Percentiles rank a stretch among this genome's conserved stretches.
Evolutionary conservation across 164 flowering plant genomes (phyloP).

Genomic region (Chimonanthus praecox): DNA sequence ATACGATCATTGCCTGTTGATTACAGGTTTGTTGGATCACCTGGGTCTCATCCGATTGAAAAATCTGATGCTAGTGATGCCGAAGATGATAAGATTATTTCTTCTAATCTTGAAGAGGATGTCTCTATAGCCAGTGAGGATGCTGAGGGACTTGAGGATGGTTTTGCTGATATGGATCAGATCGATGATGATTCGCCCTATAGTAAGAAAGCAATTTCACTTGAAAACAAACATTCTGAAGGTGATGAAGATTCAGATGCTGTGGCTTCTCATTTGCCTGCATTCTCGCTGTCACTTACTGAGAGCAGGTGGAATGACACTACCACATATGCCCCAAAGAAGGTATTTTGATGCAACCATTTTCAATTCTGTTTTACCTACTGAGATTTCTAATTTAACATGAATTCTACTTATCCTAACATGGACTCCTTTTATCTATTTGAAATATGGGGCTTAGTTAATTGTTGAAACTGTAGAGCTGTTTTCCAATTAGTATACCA

Average conservation of each 20-base stretch:
- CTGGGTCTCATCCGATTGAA: conserved; percentile 9
- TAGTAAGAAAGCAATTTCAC: conserved; percentile 19
- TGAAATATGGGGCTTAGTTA: background rate
- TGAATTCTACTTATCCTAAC: no score
- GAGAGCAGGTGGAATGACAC: conserved; percentile 75
- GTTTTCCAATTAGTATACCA: background rate
- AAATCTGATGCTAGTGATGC: background rate
- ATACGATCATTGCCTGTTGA: conserved; percentile 56
- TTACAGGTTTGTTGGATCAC: conserved; percentile 33
- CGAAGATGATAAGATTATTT: conserved; percentile 7
- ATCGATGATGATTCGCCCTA: conserved; percentile 69
- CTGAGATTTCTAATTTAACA: background rate
- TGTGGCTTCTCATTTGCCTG: conserved; percentile 26
- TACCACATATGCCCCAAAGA: conserved; percentile 54
- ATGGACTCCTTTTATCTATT: no score
- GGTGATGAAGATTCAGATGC: conserved; percentile 32
- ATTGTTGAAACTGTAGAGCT: background rate
- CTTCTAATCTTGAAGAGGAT: conserved; percentile 22
- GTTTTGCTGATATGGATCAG: conserved; percentile 21
- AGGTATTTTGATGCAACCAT: conserved; percentile 38
- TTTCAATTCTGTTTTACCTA: background rate
- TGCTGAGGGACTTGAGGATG: conserved; percentile 11
- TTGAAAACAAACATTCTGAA: conserved; percentile 34
- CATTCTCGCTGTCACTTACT: conserved; percentile 24
- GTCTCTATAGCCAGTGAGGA: conserved; percentile 17